Evolutionary conservation across 176 grass and related monocot species (phyloP), one percentile per base, ranked within the genome.

Genomic region (Oryza brachyantha): DNA sequence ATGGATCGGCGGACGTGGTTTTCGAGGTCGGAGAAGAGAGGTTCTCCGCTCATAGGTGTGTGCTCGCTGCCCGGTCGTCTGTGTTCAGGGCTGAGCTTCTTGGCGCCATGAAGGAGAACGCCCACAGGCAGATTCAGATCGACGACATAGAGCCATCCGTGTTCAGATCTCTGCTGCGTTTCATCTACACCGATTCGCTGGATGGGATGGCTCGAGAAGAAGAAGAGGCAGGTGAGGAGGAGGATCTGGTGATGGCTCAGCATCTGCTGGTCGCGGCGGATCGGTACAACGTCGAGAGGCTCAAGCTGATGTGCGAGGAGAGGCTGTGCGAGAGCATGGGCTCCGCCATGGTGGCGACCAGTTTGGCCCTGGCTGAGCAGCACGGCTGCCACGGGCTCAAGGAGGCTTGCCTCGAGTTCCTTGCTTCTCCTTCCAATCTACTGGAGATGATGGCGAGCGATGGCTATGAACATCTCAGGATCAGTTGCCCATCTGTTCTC

Each of bases 261-360:
- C 86, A 88, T 80, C 72, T 88, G 10, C 37, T 88, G 27, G 68
- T 79, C 34, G 86, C 81, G 5, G 81, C 86, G 1, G 86, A 88
- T 28, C 70, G 86, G 29, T 84, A 88, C 59, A 50, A 62, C 6
- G 3, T 84, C 8, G 61, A 84, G 11, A 78, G 86, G 25, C 54
- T 88, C 1, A 88, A 84, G 25, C 29, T 73, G 45, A 74, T 88
- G 14, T 88, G 86, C 22, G 81, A 88, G 66, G 60, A 32, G 3
- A 86, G 71, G 21, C 22, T 86, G 14, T 52, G 50, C 14, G 0
- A 58, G 2, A 5, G 32, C 45, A 37, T 91, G 0, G 46, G 43
- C 35, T 55, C 54, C 0, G 37, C 43, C 22, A 84, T 29, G 2
- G 84, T 76, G 42, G 75, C 34, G 0, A 50, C 84, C 1, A 77